Conservation (phyloP, 2,329 filamentous ascomycete species). For the Fulvia fulva region DNA sequence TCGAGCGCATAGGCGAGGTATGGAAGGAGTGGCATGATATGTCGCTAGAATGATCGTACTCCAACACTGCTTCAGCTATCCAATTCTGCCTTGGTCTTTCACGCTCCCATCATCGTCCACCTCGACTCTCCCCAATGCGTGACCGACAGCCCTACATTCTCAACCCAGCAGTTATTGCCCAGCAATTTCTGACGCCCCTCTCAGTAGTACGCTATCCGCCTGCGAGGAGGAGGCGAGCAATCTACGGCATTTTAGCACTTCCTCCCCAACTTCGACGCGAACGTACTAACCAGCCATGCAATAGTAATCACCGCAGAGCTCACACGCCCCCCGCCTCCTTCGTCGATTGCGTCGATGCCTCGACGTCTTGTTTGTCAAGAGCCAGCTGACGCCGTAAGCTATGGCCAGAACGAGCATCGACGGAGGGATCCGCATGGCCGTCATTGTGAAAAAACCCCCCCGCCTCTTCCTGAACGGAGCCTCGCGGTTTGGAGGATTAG, state of each 20-base stretch:
- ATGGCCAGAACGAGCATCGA: background rate
- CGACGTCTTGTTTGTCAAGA: background rate
- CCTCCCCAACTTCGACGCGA: background rate
- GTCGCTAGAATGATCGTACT: no score
- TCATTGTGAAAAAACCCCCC: background rate
- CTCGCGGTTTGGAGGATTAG: background rate
- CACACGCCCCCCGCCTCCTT: background rate
- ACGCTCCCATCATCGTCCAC: no score
- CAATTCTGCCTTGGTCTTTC: no score
- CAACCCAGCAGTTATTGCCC: no score
- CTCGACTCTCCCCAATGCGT: no score
- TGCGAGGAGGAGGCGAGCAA: background rate
- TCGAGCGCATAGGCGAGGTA: no score
- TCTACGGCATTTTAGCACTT: background rate
- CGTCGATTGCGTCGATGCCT: background rate
- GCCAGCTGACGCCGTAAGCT: background rate
- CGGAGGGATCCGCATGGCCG: background rate
- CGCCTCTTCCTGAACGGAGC: background rate
- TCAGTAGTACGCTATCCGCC: background rate
- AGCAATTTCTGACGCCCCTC: no score
- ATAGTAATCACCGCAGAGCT: background rate
- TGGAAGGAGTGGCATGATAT: no score
- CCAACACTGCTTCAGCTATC: no score
- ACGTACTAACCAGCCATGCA: background rate
- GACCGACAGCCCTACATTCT: no score